phyloP scores from a whole-genome alignment of 2,329 filamentous ascomycete genomes.

The Colletotrichum sp. region DNA sequence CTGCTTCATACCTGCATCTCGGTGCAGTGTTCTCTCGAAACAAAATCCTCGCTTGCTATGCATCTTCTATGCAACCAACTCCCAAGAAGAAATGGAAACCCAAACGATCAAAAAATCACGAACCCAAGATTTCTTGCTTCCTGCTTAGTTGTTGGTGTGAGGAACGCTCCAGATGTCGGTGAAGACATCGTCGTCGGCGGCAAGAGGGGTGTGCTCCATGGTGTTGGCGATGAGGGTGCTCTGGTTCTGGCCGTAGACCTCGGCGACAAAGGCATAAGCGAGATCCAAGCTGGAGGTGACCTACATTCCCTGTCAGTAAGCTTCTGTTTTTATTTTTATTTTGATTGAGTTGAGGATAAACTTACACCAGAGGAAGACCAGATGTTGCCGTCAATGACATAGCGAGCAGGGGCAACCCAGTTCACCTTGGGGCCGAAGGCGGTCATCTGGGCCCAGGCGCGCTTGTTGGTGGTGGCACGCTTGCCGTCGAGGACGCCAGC shows the following conservation, averaged over 20 bases:
- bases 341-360: not conserved
- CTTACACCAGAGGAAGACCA: constrained; percentile 67
- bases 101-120: not conserved
- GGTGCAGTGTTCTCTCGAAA: not conserved
- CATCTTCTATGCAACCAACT: not conserved
- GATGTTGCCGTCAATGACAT: constrained; percentile 68
- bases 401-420: constrained; percentile 67
- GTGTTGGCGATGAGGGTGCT: constrained; percentile 48
- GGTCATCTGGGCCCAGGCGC: constrained; percentile 53
- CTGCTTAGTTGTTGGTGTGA: constrained; percentile 17
- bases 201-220: constrained; percentile 55
- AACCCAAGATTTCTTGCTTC: no score
- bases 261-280: constrained; percentile 37
- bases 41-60: not conserved
- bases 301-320: constrained; percentile 19
- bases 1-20: not conserved
- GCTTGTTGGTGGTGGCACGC: constrained; percentile 71
- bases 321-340: not conserved
- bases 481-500: constrained; percentile 64
- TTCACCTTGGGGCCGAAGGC: constrained; percentile 52
- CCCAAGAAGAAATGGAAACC: not conserved
- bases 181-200: constrained; percentile 32
- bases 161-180: constrained; percentile 26
- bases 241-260: constrained; percentile 53
- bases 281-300: constrained; percentile 41